Base-by-base conservation (phyloP, 208 protist species). In the Herpetomonas muscarum region DNA sequence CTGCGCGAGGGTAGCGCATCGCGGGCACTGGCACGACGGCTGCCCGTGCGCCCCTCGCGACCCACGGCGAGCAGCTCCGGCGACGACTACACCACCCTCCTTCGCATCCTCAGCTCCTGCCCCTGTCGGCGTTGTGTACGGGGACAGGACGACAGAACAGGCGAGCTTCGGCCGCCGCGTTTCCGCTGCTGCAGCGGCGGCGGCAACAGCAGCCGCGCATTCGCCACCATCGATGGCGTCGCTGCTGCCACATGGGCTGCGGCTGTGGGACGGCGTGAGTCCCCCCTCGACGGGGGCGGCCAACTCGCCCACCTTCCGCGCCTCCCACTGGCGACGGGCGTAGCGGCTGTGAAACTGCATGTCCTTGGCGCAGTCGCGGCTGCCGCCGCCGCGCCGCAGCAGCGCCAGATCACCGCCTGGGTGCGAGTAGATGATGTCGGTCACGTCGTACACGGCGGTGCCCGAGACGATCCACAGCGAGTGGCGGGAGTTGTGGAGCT, bases 371-470 rank as follows among this genome's bases (percentile, higher is more conserved):
- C 81, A 92, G 50, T 89, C 74, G 17, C 72, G 73, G 17, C 74
- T 59, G 4, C 85, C 85, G 45, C 82, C 82, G 49, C 74, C 77
- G 24, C 83, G 78, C 12, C 73, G 78, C 13, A 90, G 64, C 7
- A 93, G 67, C 5, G 81, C 80, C 32, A 67, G 61, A 26, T 78
- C 70, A 0, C 86, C 86, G 7, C 86, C 86, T 7, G 86, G 86
- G 49, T 93, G 86, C 1, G 63, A 69, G 3, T 66, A 57, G 6
- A 90, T 56, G 25, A 90, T 65, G 6, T 59, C 55, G 7, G 86
- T 90, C 24, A 90, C 75, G 59, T 93, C 82, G 74, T 89, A 93
- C 34, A 93, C 78, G 10, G 74, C 82, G 58, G 81, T 78, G n/a
- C 79, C 82, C 1, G 73, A 74, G 28, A 93, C 68, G 49, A 90